Conservation (phyloP, 495 filamentous ascomycete species). For the Barbatosphaeria neglecta region DNA sequence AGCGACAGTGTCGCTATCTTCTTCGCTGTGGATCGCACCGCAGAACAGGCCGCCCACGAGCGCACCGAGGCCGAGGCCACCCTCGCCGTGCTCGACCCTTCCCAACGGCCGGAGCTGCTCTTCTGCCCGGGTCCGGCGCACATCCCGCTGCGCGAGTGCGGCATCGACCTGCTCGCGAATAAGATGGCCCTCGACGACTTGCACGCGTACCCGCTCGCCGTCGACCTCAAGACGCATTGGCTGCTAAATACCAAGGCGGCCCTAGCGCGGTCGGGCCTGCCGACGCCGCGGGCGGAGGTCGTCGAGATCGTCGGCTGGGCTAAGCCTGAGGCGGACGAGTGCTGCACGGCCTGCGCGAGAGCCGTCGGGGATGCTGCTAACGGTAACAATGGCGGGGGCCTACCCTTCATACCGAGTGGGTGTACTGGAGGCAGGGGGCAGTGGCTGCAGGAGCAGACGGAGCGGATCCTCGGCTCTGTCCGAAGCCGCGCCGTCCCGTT, state of each 20-base stretch:
- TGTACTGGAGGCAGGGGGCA: constrained; percentile 9
- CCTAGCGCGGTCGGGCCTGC: constrained; percentile 11
- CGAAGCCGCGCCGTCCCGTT: constrained; percentile 12
- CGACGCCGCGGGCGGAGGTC: constrained; percentile 10
- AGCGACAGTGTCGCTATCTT: constrained; percentile 8
- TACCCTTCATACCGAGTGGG: constrained; percentile 6
- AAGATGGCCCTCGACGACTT: constrained; percentile 16
- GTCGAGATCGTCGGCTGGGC: constrained; percentile 4
- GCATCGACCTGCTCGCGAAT: constrained; percentile 13
- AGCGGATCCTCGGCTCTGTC: constrained; percentile 7
- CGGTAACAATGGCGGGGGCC: neutral
- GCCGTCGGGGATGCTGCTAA: too few species aligned
- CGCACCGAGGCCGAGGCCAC: constrained; percentile 16
- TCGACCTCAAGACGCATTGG: constrained; percentile 17
- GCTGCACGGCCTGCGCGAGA: constrained; percentile 9
- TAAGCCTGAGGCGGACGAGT: neutral
- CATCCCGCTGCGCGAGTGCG: constrained; percentile 9
- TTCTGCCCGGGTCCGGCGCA: constrained; percentile 14
- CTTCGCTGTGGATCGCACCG: constrained; percentile 8
- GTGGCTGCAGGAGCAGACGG: constrained; percentile 13
- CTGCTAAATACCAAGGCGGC: constrained; percentile 18
- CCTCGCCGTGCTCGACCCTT: constrained; percentile 9
- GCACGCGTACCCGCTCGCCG: constrained; percentile 8
- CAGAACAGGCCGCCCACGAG: constrained; percentile 8
- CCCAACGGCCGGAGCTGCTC: constrained; percentile 14